Base-by-base conservation (phyloP, 2,329 filamentous ascomycete species). In the Aspergillus neoniger region DNA sequence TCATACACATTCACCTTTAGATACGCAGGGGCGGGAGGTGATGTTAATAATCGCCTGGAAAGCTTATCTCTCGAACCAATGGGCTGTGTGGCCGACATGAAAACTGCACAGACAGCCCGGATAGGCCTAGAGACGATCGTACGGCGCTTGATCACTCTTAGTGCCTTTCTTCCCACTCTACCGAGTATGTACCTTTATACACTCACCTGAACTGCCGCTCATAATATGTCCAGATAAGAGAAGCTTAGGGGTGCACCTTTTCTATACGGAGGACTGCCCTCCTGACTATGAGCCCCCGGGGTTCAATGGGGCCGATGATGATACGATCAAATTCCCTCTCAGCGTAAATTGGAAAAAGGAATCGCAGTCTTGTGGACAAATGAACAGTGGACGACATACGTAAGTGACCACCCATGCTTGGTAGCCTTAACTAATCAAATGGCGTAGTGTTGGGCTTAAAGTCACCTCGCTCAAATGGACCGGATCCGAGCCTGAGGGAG, bases 1-100 rank as follows among this genome's bases (percentile, higher is more conserved):
- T 76, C 75, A 4, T 84, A 83, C 67, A 81, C 77, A 1, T 83
- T 83, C 63, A 76, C 74, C 5, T 80, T 84, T 67, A 76, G 77
- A 19, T 83, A 83, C 63, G 59, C 64, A 62, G 52, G 67, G 58
- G 57, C 70, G 56, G 10, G 61, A 70, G 43, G 73, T 65, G 59
- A 69, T 72, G 58, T 73, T 60, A 69, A 64, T 59, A 74, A 49
- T 68, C 72, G 62, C 58, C 66, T 65, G 64, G 68, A 63, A 36
- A 73, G 60, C 59, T 61, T 65, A 52, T 77, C 60, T 2, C 63
- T 75, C 39, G 66, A 73, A 9, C 63, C 67, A 4, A 63, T 67
- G 7, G 71, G 72, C 28, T 71, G 63, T 59, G 67, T 72, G 2
- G 70, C 72, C 17, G 69, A 76, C 55, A 70, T 73, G 65, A 71